These are phyloP conservation scores for Thalassiosira livingstoniorum DNA, from an alignment of 352 stramenopile species.

Conservation along the genomic window DNA sequence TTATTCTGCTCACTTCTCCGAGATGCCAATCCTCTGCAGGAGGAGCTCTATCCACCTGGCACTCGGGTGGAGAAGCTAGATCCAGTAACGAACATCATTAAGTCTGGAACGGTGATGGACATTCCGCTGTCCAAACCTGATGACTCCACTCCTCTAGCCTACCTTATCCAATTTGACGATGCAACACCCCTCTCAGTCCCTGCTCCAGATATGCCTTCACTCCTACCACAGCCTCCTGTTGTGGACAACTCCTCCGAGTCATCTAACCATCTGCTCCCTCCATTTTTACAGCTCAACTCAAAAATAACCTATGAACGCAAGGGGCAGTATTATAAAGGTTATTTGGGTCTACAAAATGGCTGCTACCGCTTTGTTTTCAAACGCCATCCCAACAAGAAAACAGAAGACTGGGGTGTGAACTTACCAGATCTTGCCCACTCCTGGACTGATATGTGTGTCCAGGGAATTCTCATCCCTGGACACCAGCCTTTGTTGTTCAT, in stretches of 20 bases:
- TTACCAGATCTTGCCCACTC: constrained; percentile 13
- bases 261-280: neutral
- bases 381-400: neutral
- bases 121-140: neutral
- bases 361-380: constrained; percentile 7
- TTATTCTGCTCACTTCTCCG: constrained; percentile 15
- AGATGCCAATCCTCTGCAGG: neutral
- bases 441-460: neutral
- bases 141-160: neutral
- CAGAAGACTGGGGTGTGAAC: constrained; percentile 7
- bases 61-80: neutral
- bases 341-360: neutral
- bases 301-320: constrained; percentile 25
- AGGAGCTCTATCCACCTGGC: constrained; percentile 22
- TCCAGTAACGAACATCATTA: neutral
- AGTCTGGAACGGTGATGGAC: constrained; percentile 10
- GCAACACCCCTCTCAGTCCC: neutral
- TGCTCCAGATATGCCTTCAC: neutral
- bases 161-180: neutral
- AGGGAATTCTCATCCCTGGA: constrained; percentile 28
- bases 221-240: neutral
- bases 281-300: neutral
- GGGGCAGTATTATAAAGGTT: constrained; percentile 20
- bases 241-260: neutral
- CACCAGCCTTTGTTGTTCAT: constrained; percentile 14